These are phyloP conservation scores for Clonostachys rhizophaga DNA, from an alignment of 2,329 filamentous ascomycete genomes.

Conservation along the genomic window DNA sequence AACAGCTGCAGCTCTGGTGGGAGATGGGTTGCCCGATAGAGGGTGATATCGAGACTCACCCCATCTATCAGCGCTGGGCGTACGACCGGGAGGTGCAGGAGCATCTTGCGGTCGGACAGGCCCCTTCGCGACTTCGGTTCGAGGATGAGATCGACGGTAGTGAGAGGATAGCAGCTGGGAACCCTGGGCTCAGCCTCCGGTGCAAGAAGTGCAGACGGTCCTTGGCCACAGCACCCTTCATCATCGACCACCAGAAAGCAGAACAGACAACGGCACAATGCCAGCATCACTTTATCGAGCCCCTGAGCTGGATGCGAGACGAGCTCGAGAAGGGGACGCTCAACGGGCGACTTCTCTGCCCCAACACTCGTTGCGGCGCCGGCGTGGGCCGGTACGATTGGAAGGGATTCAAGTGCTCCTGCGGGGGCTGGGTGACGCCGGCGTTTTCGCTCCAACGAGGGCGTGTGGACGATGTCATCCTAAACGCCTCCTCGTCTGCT, in stretches of 20 bases:
- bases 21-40: conserved; percentile 73
- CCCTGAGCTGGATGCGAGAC: conserved; percentile 89
- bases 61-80: conserved; percentile 72
- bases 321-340: conserved; percentile 77
- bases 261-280: conserved; percentile 38
- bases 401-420: conserved; percentile 92
- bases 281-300: conserved; percentile 86
- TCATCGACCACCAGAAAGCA: conserved; percentile 53
- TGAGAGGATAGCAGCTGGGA: background rate
- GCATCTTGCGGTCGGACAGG: conserved; percentile 66
- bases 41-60: conserved; percentile 56
- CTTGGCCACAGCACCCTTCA: conserved; percentile 52
- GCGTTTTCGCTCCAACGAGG: conserved; percentile 82
- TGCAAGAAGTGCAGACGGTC: conserved; percentile 87
- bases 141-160: conserved; percentile 58
- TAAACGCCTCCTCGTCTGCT: conserved; percentile 12
- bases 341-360: conserved; percentile 81
- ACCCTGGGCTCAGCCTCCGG: conserved; percentile 42
- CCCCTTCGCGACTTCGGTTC: conserved; percentile 79
- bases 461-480: conserved; percentile 66
- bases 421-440: conserved; percentile 84
- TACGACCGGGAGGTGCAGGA: conserved; percentile 51
- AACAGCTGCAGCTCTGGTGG: conserved; percentile 82
- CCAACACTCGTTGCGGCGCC: conserved; percentile 70
- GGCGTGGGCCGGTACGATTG: conserved; percentile 92